A percentile compares a stretch with the other conserved stretches of the same genome.
phyloP scores from a whole-genome alignment of 371 early-diverging fungal species.

The Mucor racemosus region DNA sequence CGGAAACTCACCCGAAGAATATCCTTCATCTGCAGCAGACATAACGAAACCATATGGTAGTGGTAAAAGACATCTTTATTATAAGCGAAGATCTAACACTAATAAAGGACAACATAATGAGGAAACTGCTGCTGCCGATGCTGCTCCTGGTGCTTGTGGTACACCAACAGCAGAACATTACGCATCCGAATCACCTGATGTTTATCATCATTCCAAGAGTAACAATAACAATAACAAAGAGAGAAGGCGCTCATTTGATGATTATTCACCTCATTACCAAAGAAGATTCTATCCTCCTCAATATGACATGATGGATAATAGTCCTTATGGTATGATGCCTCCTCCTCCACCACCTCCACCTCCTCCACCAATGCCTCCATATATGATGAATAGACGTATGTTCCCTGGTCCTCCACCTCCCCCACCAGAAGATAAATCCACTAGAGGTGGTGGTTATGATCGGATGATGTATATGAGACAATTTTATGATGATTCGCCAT shows the following conservation, averaged over 20 bases:
- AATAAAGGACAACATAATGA: conserved; percentile 9
- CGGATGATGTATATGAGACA: conserved; percentile 1
- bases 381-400: background rate
- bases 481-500: background rate
- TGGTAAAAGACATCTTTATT: background rate
- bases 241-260: conserved; percentile 6
- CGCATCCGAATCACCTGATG: conserved; percentile 22
- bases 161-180: conserved; percentile 4
- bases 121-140: background rate
- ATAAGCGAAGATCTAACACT: background rate
- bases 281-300: background rate
- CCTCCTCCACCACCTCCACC: conserved; percentile 3
- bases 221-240: conserved; percentile 12
- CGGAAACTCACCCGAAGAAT: background rate
- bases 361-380: conserved; percentile 1
- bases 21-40: background rate
- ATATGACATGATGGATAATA: conserved; percentile 3
- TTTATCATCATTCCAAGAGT: conserved; percentile 10
- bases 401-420: background rate
- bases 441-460: background rate
- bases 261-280: background rate
- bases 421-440: background rate
- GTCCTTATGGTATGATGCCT: conserved; percentile 1
- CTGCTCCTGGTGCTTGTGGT: background rate
- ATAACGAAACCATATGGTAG: conserved; percentile 2